Percentiles rank a stretch among this genome's conserved stretches.
Evolutionary conservation across 163 green algal genomes (phyloP).

Genomic region (Volvox carteri): DNA sequence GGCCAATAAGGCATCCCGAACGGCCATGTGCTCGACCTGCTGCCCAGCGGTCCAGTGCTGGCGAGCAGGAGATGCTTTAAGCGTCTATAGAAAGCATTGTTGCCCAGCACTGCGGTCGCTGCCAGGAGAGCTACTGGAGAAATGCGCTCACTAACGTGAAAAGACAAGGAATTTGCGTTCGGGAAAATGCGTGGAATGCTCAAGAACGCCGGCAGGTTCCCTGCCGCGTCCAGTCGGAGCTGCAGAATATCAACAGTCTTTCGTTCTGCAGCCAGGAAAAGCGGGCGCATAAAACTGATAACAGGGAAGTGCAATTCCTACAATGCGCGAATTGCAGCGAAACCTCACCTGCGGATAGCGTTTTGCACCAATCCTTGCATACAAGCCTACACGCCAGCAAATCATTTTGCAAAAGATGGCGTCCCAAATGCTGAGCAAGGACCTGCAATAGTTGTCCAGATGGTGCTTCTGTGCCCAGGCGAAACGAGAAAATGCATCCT

Average conservation of each 20-base stretch:
- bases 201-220: not conserved
- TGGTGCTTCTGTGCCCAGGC: not conserved
- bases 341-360: not conserved
- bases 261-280: slow-evolving; percentile 1
- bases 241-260: not conserved
- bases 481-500: not conserved
- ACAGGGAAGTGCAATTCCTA: no score
- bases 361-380: slow-evolving; percentile 15
- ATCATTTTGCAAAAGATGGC: slow-evolving; percentile 1
- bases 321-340: no score
- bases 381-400: not conserved
- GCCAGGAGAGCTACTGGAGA: not conserved
- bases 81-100: not conserved
- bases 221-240: not conserved
- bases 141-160: slow-evolving; percentile 17
- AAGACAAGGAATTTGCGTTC: not conserved
- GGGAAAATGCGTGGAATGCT: not conserved
- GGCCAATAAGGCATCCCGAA: slow-evolving; percentile 37
- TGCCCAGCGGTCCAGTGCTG: not conserved
- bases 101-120: not conserved
- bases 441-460: slow-evolving; percentile 15
- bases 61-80: not conserved
- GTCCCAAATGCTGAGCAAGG: not conserved
- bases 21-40: slow-evolving; percentile 2
- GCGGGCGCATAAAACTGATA: no score